Conservation (phyloP, 2,329 filamentous ascomycete genomes). For the Aaosphaeria arxii region DNA sequence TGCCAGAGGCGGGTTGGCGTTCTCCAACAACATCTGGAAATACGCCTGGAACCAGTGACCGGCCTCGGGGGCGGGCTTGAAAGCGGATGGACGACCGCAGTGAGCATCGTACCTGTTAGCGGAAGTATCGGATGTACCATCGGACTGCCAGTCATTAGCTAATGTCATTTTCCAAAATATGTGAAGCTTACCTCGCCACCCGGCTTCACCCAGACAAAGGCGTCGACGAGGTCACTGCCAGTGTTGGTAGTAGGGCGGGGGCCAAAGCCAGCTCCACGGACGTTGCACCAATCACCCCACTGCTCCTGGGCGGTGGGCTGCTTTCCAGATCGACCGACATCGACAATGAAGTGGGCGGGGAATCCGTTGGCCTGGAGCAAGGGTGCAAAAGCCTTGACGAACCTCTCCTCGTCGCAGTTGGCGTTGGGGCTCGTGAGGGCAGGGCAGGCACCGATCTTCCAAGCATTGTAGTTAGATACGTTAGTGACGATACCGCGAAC, state of each 20-base stretch:
- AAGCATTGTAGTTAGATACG: slow-evolving; percentile 59
- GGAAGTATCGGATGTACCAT: slow-evolving; percentile 43
- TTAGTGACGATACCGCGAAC: slow-evolving; percentile 57
- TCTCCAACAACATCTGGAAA: slow-evolving; percentile 32
- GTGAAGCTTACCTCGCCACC: slow-evolving; percentile 46
- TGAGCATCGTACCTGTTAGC: slow-evolving; percentile 54
- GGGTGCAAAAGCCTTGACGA: slow-evolving; percentile 51
- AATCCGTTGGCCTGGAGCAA: slow-evolving; percentile 47
- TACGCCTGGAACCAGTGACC: slow-evolving; percentile 63
- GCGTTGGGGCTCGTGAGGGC: slow-evolving; percentile 44
- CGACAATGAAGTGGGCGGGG: slow-evolving; percentile 55
- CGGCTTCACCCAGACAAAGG: slow-evolving; percentile 70
- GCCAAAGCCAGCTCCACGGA: slow-evolving; percentile 62
- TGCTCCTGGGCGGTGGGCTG: slow-evolving; percentile 54
- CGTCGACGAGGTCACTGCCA: slow-evolving; percentile 57
- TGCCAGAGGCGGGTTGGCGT: slow-evolving; percentile 26
- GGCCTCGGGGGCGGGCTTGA: slow-evolving; percentile 66
- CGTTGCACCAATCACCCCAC: slow-evolving; percentile 70
- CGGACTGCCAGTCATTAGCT: slow-evolving; percentile 19
- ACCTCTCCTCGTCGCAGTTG: slow-evolving; percentile 54
- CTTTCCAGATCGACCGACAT: slow-evolving; percentile 57
- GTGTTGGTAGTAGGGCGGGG: slow-evolving; percentile 62
- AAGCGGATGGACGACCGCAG: slow-evolving; percentile 53
- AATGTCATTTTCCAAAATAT: not conserved
- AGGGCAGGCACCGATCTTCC: slow-evolving; percentile 44